Evolutionary conservation across 495 filamentous ascomycete genomes (phyloP).

Genomic region (Neurospora terricola): DNA sequence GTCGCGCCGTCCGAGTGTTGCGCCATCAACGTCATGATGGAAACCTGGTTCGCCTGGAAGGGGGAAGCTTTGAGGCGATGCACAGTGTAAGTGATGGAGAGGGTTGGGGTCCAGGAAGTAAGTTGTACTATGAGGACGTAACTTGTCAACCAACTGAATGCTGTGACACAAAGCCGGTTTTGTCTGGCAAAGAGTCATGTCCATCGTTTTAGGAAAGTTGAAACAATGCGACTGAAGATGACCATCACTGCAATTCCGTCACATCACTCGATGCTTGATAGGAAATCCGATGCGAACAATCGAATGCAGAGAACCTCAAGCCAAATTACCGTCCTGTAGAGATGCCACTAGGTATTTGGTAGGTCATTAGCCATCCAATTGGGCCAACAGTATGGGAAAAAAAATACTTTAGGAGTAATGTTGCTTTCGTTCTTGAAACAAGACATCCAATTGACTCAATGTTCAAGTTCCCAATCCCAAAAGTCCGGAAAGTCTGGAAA

Average conservation of each 20-base stretch:
- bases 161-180: background rate
- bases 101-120: background rate
- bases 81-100: background rate
- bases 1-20: background rate
- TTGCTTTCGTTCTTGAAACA: background rate
- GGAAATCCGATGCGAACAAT: background rate
- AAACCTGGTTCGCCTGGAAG: background rate
- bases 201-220: background rate
- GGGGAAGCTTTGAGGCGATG: background rate
- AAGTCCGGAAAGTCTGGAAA: background rate
- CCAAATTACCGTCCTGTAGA: background rate
- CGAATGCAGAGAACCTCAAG: background rate
- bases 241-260: background rate
- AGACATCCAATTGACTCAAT: background rate
- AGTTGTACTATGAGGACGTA: background rate
- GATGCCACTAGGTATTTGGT: background rate
- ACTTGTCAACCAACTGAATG: background rate
- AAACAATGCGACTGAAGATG: background rate
- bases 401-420: background rate
- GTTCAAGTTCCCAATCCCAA: background rate
- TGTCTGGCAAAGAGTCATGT: background rate
- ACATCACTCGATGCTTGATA: background rate
- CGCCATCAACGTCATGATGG: background rate
- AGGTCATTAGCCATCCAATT: background rate
- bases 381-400: background rate